Evolutionary conservation across 805 yeast genomes (phyloP).

Genomic region (Kregervanrija delftensis): DNA sequence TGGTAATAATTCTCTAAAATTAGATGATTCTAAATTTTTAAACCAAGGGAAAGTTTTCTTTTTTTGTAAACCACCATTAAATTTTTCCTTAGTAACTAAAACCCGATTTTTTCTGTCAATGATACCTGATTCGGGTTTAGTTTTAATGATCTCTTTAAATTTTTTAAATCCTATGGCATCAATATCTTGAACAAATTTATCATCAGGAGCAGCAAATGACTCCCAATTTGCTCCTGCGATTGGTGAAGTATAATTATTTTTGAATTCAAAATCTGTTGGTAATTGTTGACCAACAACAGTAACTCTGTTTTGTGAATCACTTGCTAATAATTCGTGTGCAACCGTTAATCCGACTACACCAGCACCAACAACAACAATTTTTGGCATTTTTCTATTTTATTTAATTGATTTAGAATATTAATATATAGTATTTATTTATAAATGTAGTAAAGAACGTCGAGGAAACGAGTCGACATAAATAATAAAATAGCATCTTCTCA

Average conservation of each 20-base stretch:
- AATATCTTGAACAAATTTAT: slow-evolving; percentile 23
- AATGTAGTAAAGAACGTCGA: too few species aligned
- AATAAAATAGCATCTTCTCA: too few species aligned
- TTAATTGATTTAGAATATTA: too few species aligned
- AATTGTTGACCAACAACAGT: slow-evolving; percentile 38
- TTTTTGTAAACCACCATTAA: slow-evolving; percentile 7
- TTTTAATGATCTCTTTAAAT: slow-evolving; percentile 38
- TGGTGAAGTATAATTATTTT: slow-evolving; percentile 50
- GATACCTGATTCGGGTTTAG: slow-evolving; percentile 46
- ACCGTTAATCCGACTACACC: slow-evolving; percentile 54
- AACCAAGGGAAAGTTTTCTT: slow-evolving; percentile 42
- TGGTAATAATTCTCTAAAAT: slow-evolving; percentile 28
- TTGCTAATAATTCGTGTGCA: slow-evolving; percentile 35
- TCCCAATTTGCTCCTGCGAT: slow-evolving; percentile 72
- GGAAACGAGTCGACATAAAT: too few species aligned
- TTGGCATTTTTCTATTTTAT: slow-evolving; percentile 10
- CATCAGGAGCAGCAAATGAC: slow-evolving; percentile 46
- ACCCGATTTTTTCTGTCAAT: slow-evolving; percentile 17
- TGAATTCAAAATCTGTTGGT: slow-evolving; percentile 50
- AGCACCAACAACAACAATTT: slow-evolving; percentile 28
- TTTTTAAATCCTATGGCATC: slow-evolving; percentile 45
- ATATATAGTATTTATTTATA: too few species aligned
- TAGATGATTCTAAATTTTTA: slow-evolving; percentile 31
- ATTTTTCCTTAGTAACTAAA: slow-evolving; percentile 16
- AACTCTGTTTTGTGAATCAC: slow-evolving; percentile 31